phyloP scores from a whole-genome alignment of 1,284 basidiomycete species.

The Puccinia brachypodii region DNA sequence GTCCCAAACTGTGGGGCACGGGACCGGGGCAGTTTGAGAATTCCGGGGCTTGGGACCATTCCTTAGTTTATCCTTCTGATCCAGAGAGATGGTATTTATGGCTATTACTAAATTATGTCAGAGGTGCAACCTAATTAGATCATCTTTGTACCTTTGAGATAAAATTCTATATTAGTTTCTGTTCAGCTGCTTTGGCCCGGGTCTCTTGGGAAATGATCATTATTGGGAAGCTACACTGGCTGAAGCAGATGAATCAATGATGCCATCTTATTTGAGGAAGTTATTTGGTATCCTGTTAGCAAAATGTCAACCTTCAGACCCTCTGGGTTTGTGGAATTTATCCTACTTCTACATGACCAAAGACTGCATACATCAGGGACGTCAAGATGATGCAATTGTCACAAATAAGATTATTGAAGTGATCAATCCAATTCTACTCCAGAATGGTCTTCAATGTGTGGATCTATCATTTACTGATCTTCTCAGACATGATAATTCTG shows the following conservation, averaged over 20 bases:
- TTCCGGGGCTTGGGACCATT: too few relatives aligned
- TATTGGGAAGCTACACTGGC: conserved; percentile 60
- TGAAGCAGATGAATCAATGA: conserved; percentile 60
- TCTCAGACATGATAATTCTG: conserved; percentile 55
- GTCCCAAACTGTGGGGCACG: too few relatives aligned
- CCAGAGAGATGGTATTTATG: conserved; percentile 59
- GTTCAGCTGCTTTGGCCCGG: conserved; percentile 59
- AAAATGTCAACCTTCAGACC: conserved; percentile 56
- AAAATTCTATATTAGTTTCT: conserved; percentile 54
- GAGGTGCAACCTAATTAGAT: conserved; percentile 58
- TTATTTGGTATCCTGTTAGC: conserved; percentile 60
- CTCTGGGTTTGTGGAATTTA: conserved; percentile 58
- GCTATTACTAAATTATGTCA: conserved; percentile 58
- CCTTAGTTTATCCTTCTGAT: too few relatives aligned
- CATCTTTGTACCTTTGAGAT: conserved; percentile 56
- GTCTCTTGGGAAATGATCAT: conserved; percentile 59
- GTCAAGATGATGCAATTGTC: conserved; percentile 57
- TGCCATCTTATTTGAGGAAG: conserved; percentile 57
- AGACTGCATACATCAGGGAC: conserved; percentile 50
- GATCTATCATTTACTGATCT: conserved; percentile 58
- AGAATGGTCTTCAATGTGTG: conserved; percentile 52
- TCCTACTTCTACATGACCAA: conserved; percentile 59
- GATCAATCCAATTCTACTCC: conserved; percentile 56
- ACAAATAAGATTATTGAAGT: conserved; percentile 61
- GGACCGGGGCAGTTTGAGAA: too few relatives aligned